phyloP scores from a whole-genome alignment of 495 filamentous ascomycete species.

The Lasiosphaeris hirsuta region DNA sequence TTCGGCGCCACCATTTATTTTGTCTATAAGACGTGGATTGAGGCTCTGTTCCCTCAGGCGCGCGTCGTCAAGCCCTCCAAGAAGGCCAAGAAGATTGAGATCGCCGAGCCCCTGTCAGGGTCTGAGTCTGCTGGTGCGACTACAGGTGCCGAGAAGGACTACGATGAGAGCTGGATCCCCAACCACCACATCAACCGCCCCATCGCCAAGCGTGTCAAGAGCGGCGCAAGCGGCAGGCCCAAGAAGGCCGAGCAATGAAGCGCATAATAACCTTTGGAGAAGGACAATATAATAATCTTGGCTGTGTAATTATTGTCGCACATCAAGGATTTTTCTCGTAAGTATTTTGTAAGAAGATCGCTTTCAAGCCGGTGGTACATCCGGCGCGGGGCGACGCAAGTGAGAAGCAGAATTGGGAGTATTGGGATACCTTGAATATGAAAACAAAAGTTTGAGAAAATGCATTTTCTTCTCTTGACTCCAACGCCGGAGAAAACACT shows the following conservation, averaged over 20 bases:
- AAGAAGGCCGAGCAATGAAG: slow-evolving; percentile 29
- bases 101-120: slow-evolving; percentile 59
- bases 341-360: too few relatives aligned
- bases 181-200: slow-evolving; percentile 86
- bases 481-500: too few relatives aligned
- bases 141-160: slow-evolving; percentile 57
- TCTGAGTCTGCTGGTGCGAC: slow-evolving; percentile 70
- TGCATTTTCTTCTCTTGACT: too few relatives aligned
- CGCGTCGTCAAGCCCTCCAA: slow-evolving; percentile 59
- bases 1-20: slow-evolving; percentile 85
- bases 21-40: slow-evolving; percentile 97
- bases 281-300: too few relatives aligned
- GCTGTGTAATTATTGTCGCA: too few relatives aligned
- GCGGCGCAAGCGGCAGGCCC: slow-evolving; percentile 58
- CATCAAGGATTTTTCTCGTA: too few relatives aligned
- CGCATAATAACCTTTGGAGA: background rate
- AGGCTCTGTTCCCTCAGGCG: slow-evolving; percentile 92
- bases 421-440: too few relatives aligned
- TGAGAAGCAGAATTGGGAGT: too few relatives aligned
- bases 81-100: slow-evolving; percentile 56
- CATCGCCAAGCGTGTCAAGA: slow-evolving; percentile 74
- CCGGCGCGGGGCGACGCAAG: too few relatives aligned
- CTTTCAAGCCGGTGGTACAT: too few relatives aligned
- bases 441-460: too few relatives aligned
- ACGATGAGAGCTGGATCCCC: slow-evolving; percentile 97